Percentiles rank a stretch among this genome's conserved stretches.
Conservation (phyloP, 352 stramenopile species). For the Paralagenidium karlingii region DNA sequence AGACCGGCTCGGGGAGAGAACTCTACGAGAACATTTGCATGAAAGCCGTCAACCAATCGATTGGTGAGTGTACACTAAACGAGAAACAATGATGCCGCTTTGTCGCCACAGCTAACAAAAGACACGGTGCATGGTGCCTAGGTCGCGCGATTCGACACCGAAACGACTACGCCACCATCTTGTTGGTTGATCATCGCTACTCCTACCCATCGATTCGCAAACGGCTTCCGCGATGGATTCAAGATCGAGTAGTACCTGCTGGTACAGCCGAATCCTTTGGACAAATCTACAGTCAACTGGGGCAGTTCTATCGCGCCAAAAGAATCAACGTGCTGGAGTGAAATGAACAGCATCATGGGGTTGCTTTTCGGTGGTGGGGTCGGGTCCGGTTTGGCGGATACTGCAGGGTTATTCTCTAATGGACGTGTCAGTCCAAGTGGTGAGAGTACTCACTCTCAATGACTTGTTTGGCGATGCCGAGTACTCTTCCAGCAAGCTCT, state of each 20-base stretch:
- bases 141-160: conserved; percentile 94
- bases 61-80: conserved; percentile 50
- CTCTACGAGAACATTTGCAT: conserved; percentile 99
- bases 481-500: conserved; percentile 60
- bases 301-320: conserved; percentile 67
- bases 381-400: too few species aligned
- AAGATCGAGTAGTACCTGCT: conserved; percentile 48
- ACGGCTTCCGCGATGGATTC: conserved; percentile 73
- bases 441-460: conserved; percentile 52
- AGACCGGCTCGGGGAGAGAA: conserved; percentile 48
- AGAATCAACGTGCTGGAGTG: conserved; percentile 5
- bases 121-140: too few species aligned
- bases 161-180: conserved; percentile 94
- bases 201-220: conserved; percentile 37
- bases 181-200: conserved; percentile 95
- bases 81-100: not conserved
- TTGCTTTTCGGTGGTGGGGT: too few species aligned
- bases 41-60: conserved; percentile 98
- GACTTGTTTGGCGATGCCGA: conserved; percentile 76
- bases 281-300: conserved; percentile 54
- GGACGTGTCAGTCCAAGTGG: conserved; percentile 6
- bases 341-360: too few species aligned
- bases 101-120: too few species aligned
- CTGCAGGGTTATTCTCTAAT: too few species aligned
- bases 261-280: conserved; percentile 29